A percentile compares a stretch with the other conserved stretches of the same genome.
phyloP scores from a whole-genome alignment of 164 flowering plant species.

The Nymphaea thermarum region DNA sequence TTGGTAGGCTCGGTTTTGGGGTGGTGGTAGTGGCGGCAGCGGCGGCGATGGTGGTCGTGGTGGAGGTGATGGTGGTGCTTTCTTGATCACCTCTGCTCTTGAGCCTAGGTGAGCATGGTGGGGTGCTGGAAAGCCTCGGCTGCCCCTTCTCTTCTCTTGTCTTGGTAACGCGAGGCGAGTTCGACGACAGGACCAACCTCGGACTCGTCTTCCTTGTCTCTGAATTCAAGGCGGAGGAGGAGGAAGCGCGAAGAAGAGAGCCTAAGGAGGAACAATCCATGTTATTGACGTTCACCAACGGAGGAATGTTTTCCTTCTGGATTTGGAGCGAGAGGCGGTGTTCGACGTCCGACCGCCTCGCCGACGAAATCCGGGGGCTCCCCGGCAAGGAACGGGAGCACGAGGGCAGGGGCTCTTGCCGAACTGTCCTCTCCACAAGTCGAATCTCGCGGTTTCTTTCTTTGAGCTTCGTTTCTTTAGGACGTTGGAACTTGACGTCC shows the following conservation, averaged over 20 bases:
- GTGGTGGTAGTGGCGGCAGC: background rate
- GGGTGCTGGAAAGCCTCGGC: background rate
- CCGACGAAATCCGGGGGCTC: conserved; percentile 56
- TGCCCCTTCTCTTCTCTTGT: background rate
- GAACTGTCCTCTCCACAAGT: conserved; percentile 5
- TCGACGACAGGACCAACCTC: background rate
- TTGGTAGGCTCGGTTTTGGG: background rate
- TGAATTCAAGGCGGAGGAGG: background rate
- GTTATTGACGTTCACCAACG: background rate
- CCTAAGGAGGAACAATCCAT: background rate
- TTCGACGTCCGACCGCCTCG: conserved; percentile 60
- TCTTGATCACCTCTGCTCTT: background rate
- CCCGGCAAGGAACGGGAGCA: conserved; percentile 48
- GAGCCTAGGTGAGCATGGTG: background rate
- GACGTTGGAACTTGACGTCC: background rate
- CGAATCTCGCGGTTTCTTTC: conserved; percentile 5
- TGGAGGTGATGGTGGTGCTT: background rate
- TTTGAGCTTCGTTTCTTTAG: conserved; percentile 1
- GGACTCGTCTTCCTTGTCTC: background rate
- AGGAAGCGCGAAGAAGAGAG: background rate
- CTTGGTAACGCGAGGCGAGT: background rate
- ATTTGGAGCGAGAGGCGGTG: conserved; percentile 62
- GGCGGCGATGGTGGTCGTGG: background rate
- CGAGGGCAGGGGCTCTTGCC: background rate
- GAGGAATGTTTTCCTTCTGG: conserved; percentile 34